Conservation (phyloP, 495 filamentous ascomycete genomes). For the Hypoxylon perforatum region DNA sequence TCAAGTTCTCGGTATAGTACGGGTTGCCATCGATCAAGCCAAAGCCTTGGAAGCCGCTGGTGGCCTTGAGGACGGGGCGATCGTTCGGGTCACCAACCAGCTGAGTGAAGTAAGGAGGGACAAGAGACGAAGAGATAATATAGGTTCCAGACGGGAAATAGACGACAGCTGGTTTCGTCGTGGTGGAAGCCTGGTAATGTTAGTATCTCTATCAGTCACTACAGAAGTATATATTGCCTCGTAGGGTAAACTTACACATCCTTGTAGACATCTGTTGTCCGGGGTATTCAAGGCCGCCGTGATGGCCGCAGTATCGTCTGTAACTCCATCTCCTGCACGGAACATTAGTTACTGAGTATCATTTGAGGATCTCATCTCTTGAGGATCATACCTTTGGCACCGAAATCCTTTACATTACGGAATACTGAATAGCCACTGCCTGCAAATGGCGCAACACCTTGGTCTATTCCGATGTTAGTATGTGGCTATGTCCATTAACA, state of each 20-base stretch:
- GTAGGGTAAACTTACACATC: slow-evolving; percentile 58
- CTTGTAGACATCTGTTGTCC: slow-evolving; percentile 80
- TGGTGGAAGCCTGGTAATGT: slow-evolving; percentile 65
- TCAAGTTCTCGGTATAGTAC: slow-evolving; percentile 65
- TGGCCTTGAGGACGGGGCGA: slow-evolving; percentile 73
- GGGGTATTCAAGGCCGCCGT: slow-evolving; percentile 80
- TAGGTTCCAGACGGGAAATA: slow-evolving; percentile 87
- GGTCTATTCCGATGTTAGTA: slow-evolving; percentile 47
- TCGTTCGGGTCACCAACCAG: slow-evolving; percentile 74
- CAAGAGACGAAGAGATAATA: slow-evolving; percentile 70
- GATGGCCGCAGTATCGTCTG: slow-evolving; percentile 88
- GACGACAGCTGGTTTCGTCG: slow-evolving; percentile 77
- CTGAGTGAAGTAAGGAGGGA: slow-evolving; percentile 73
- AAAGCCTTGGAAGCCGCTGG: slow-evolving; percentile 69
- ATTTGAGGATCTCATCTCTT: slow-evolving; percentile 4
- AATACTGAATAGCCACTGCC: slow-evolving; percentile 62
- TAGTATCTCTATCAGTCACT: slow-evolving; percentile 65
- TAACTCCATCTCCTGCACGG: slow-evolving; percentile 57
- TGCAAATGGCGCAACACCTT: slow-evolving; percentile 59
- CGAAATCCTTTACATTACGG: slow-evolving; percentile 70
- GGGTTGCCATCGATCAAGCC: slow-evolving; percentile 77
- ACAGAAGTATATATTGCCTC: slow-evolving; percentile 5
- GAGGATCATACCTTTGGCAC: slow-evolving; percentile 61
- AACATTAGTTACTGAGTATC: slow-evolving; percentile 20
- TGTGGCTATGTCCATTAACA: neutral